These are phyloP conservation scores for Phialophora tarda DNA, from an alignment of 2,329 filamentous ascomycete species.

Conservation along the genomic window DNA sequence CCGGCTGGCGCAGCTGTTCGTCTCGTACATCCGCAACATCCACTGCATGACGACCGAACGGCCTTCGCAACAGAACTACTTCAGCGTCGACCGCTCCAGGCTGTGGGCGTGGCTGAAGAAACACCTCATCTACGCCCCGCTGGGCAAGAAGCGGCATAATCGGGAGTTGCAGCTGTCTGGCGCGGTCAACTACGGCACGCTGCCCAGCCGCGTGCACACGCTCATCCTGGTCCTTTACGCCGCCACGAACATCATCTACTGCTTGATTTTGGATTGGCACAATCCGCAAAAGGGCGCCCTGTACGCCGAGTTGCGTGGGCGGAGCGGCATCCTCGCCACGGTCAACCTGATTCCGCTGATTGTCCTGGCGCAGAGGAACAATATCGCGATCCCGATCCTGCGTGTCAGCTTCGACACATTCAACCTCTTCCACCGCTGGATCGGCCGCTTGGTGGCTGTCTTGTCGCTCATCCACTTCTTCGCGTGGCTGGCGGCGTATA, in stretches of 20 bases:
- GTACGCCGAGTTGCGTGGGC: conserved; percentile 80
- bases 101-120: conserved; percentile 55
- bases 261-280: conserved; percentile 54
- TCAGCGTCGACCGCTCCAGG: conserved; percentile 50
- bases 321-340: conserved; percentile 80
- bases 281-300: conserved; percentile 59
- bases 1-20: conserved; percentile 51
- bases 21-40: conserved; percentile 53
- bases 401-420: conserved; percentile 95
- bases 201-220: conserved; percentile 79
- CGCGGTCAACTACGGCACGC: conserved; percentile 73
- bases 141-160: conserved; percentile 78
- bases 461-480: conserved; percentile 73
- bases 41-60: conserved; percentile 47
- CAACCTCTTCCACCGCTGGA: conserved; percentile 86
- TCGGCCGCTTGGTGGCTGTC: conserved; percentile 74
- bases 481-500: conserved; percentile 78
- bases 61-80: conserved; percentile 51
- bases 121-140: conserved; percentile 64
- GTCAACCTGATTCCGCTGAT: conserved; percentile 93
- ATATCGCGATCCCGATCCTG: conserved; percentile 80
- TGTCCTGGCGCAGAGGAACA: conserved; percentile 89
- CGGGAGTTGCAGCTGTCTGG: conserved; percentile 71
- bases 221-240: conserved; percentile 71
- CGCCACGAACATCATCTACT: conserved; percentile 77